Conservation (phyloP, 257 asterid species). For the Penstemon eatonii region DNA sequence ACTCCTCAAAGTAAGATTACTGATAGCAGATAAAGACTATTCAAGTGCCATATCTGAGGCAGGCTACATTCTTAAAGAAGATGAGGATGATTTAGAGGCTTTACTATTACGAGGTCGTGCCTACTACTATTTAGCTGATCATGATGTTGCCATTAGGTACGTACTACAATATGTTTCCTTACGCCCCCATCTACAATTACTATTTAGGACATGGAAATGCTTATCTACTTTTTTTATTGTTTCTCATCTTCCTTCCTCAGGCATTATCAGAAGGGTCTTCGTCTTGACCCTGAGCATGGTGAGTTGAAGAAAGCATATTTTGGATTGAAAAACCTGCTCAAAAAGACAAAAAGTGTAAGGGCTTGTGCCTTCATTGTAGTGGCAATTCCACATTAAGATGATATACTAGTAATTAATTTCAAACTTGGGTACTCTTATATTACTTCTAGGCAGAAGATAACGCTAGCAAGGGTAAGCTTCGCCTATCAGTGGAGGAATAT, state of each 20-base stretch:
- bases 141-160: constrained; percentile 82
- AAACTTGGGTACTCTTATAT: constrained; percentile 16
- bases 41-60: constrained; percentile 79
- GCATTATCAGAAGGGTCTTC: constrained; percentile 96
- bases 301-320: constrained; percentile 91
- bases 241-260: constrained; percentile 40
- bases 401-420: constrained; percentile 2
- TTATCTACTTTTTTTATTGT: constrained; percentile 3
- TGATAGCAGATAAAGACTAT: constrained; percentile 68
- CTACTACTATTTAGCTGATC: constrained; percentile 90
- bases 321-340: constrained; percentile 82
- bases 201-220: not conserved
- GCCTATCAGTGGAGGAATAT: constrained; percentile 83
- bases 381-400: not conserved
- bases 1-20: constrained; percentile 67
- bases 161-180: constrained; percentile 26
- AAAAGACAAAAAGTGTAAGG: constrained; percentile 80
- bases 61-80: constrained; percentile 86
- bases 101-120: constrained; percentile 92
- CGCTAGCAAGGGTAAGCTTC: constrained; percentile 85
- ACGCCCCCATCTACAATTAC: not conserved
- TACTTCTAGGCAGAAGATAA: constrained; percentile 85
- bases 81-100: constrained; percentile 79
- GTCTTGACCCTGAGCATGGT: constrained; percentile 89
- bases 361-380: constrained; percentile 8